Conservation (phyloP, 495 filamentous ascomycete species). For the Penicillium roqueforti region DNA sequence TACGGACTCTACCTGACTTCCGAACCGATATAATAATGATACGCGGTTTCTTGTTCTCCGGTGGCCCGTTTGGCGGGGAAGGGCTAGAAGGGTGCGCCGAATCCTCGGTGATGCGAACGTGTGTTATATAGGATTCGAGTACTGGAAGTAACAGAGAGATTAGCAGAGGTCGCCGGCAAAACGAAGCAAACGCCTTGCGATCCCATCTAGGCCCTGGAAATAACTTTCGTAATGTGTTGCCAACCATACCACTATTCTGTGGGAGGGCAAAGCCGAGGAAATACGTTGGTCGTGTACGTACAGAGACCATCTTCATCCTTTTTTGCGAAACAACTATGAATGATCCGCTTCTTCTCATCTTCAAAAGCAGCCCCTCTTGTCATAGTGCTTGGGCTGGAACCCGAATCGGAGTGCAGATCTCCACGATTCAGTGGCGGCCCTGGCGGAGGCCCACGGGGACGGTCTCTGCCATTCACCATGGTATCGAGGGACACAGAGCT, state of each 20-base stretch:
- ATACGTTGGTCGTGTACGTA: constrained; percentile 42
- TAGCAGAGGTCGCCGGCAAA: constrained; percentile 1
- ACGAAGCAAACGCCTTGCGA: neutral
- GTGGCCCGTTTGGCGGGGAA: constrained; percentile 65
- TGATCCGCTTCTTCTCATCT: constrained; percentile 90
- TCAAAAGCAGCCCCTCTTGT: constrained; percentile 87
- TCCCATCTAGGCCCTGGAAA: neutral
- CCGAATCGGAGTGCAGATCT: constrained; percentile 29
- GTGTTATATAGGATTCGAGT: constrained; percentile 94
- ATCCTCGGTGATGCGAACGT: constrained; percentile 86
- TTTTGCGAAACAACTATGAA: constrained; percentile 86
- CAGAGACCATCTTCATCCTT: constrained; percentile 76
- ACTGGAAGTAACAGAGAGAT: constrained; percentile 45
- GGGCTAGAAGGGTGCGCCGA: constrained; percentile 77
- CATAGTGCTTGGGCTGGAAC: constrained; percentile 35
- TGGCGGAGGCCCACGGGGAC: constrained; percentile 29
- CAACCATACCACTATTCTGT: constrained; percentile 7
- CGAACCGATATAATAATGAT: constrained; percentile 89
- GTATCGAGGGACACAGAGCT: constrained; percentile 24
- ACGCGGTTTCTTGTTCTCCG: constrained; percentile 77
- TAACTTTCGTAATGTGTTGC: constrained; percentile 5
- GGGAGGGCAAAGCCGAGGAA: neutral
- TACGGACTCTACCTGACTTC: constrained; percentile 84
- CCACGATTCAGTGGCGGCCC: constrained; percentile 29
- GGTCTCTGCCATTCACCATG: constrained; percentile 39